phyloP scores from a whole-genome alignment of 2,329 filamentous ascomycete species.

The Macrophomina phaseolina region DNA sequence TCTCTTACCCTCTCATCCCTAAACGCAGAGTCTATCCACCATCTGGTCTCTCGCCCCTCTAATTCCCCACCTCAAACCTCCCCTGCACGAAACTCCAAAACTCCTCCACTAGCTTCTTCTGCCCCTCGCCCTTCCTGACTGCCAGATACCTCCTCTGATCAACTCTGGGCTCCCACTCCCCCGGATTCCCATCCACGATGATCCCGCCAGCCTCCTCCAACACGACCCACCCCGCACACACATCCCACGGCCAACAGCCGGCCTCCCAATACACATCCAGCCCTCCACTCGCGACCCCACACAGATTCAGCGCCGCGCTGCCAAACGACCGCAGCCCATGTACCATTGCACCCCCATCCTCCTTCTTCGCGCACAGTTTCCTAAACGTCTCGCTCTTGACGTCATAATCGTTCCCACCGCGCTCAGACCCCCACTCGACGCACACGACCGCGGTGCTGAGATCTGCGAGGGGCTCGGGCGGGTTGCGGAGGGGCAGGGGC shows the following conservation, averaged over 20 bases:
- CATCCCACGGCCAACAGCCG: constrained; percentile 85
- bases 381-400: constrained; percentile 71
- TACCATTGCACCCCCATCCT: constrained; percentile 75
- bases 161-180: constrained; percentile 66
- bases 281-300: constrained; percentile 72
- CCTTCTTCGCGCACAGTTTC: constrained; percentile 56
- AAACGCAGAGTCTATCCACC: too few relatives aligned
- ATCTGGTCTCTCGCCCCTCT: background rate
- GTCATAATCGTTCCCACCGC: constrained; percentile 72
- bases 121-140: constrained; percentile 52
- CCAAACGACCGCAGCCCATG: constrained; percentile 75
- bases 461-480: constrained; percentile 61
- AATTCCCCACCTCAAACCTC: constrained; percentile 49
- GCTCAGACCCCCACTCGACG: constrained; percentile 75
- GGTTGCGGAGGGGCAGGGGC: constrained; percentile 55
- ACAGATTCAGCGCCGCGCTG: constrained; percentile 76
- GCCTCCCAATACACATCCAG: constrained; percentile 82
- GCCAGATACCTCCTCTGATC: constrained; percentile 64
- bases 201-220: constrained; percentile 75
- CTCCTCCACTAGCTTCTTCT: constrained; percentile 55
- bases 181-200: constrained; percentile 75
- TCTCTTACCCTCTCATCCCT: too few relatives aligned
- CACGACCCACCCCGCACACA: constrained; percentile 81
- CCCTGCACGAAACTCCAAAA: constrained; percentile 56
- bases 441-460: constrained; percentile 70